Base-by-base conservation (phyloP, 1,139 yeast species). In the Taphrina populina region DNA sequence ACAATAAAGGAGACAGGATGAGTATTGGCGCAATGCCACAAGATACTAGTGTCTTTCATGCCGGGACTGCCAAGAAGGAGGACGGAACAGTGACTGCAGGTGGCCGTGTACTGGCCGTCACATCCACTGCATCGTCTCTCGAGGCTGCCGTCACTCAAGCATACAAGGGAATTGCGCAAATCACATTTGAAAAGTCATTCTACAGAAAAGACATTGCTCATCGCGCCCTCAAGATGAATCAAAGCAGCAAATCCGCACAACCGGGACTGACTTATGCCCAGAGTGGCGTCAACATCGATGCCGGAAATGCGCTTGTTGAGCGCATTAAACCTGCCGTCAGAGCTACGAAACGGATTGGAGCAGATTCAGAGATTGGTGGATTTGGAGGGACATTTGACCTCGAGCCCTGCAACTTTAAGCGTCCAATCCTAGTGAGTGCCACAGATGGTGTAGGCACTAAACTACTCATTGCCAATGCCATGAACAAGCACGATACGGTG, bases 391-490 rank as follows among this genome's bases (percentile, higher is more conserved):
- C 90, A 43, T 94, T 94, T 64, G 98, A 94, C 69, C 77, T 94
- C 65, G 80, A 83, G 65, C 82, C 83, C 54, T 95, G 95, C 46
- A 97, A 97, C 8, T 94, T 83, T 71, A 72, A 73, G 58, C 80
- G 82, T 60, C 87, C 96, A 8, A 73, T 94, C 58, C 75, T 94
- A 60, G 97, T 94, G 49, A 96, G 95, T 60, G 97, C 98, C 58
- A 94, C 98, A 46, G 99, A 94, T 72, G 99, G 99, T 72, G 97
- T 94, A 60, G 99, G 99, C 63, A 92, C 98, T 62, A 94, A 94
- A 73, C 80, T 94, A 65, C 82, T 90, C 76, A 82, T 94, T 68
- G 98, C 97, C 0, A 97, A 92, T 74, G 81, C 83, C 61, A 78
- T 92, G 75, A 75, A 83, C 64, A 86, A 85, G 58, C 97, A 94